Conservation (phyloP, 345 rosid genomes). For the Citrus trifoliata region DNA sequence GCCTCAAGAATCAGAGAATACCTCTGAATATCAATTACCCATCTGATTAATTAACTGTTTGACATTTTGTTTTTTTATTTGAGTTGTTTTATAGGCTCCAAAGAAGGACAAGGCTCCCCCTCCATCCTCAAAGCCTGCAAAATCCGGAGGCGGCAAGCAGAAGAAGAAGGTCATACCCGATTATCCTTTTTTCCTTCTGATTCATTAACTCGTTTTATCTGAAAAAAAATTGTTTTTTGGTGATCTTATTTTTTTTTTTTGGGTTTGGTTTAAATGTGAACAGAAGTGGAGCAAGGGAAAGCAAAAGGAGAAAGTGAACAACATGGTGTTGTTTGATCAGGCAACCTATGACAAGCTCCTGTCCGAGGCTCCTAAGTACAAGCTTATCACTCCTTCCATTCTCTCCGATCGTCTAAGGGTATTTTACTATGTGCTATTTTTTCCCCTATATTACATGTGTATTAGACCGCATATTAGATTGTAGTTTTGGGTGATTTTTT, state of each 20-base stretch:
- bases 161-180: slow-evolving; percentile 32
- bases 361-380: slow-evolving; percentile 73
- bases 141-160: slow-evolving; percentile 43
- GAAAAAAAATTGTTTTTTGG: background rate
- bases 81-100: slow-evolving; percentile 25
- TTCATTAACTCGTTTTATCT: background rate
- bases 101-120: slow-evolving; percentile 45
- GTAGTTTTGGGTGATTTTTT: too few species aligned
- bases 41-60: background rate
- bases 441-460: background rate
- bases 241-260: background rate
- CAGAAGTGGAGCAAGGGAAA: slow-evolving; percentile 94
- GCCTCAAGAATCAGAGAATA: background rate
- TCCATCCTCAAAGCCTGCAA: slow-evolving; percentile 36
- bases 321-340: slow-evolving; percentile 85
- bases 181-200: background rate
- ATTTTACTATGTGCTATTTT: background rate
- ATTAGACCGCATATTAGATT: background rate
- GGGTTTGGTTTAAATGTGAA: background rate
- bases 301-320: slow-evolving; percentile 95
- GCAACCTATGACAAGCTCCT: slow-evolving; percentile 81
- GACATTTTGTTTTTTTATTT: background rate
- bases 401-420: slow-evolving; percentile 88
- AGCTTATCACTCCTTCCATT: slow-evolving; percentile 80
- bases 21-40: too few species aligned